Evolutionary conservation across 208 protist genomes (phyloP).

Genomic region (Trypanosoma congolense): DNA sequence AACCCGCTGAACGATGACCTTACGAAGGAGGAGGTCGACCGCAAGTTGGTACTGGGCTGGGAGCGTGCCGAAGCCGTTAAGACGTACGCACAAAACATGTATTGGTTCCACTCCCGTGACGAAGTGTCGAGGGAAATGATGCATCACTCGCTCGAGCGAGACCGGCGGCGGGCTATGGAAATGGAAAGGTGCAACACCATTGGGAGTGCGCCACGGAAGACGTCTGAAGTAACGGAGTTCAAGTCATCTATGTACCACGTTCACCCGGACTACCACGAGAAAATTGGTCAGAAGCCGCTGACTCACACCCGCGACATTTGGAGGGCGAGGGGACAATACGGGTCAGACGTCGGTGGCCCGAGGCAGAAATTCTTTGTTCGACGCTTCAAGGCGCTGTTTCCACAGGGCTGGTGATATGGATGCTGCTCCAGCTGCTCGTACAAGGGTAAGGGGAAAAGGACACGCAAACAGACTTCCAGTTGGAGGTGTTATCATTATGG

Average conservation of each 20-base stretch:
- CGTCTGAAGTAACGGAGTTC: slow-evolving; percentile 79
- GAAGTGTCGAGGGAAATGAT: slow-evolving; percentile 86
- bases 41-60: slow-evolving; percentile 74
- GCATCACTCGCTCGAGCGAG: slow-evolving; percentile 64
- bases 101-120: slow-evolving; percentile 88
- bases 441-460: no score
- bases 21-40: slow-evolving; percentile 66
- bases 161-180: slow-evolving; percentile 47
- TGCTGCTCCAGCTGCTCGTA: no score
- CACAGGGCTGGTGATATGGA: slow-evolving; percentile 85
- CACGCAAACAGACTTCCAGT: no score
- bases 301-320: slow-evolving; percentile 78
- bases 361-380: slow-evolving; percentile 86
- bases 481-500: no score
- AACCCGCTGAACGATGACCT: slow-evolving; percentile 49
- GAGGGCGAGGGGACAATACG: slow-evolving; percentile 81
- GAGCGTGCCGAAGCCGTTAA: slow-evolving; percentile 60
- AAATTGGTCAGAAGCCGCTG: slow-evolving; percentile 64
- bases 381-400: slow-evolving; percentile 86
- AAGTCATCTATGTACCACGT: slow-evolving; percentile 84
- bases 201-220: slow-evolving; percentile 43
- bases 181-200: slow-evolving; percentile 52
- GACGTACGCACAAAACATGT: slow-evolving; percentile 87
- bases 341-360: slow-evolving; percentile 78
- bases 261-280: slow-evolving; percentile 81